Conservation (phyloP, 176 grass and related monocot species). For the Carex myosuroides region DNA sequence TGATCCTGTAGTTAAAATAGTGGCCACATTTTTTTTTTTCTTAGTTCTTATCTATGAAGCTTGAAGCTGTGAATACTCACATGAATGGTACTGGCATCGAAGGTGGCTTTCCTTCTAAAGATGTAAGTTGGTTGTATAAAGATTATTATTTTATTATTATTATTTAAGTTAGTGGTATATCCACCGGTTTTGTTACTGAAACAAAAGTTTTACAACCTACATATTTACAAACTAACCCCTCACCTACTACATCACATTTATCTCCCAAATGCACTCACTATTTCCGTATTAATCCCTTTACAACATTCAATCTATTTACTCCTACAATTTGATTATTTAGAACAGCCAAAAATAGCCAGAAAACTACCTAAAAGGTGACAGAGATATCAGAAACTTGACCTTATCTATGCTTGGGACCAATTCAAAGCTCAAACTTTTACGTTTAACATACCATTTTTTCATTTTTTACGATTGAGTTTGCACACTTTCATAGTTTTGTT, state of each 20-base stretch:
- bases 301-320: too few species aligned
- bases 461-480: not conserved
- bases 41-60: constrained; percentile 97
- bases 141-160: not conserved
- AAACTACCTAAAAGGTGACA: not conserved
- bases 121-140: constrained; percentile 52
- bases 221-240: too few species aligned
- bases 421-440: not conserved
- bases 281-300: too few species aligned
- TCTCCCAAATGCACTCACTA: too few species aligned
- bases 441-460: not conserved
- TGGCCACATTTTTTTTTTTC: constrained; percentile 15
- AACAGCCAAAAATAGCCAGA: too few species aligned
- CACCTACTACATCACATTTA: too few species aligned
- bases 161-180: not conserved
- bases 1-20: not conserved
- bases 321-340: too few species aligned
- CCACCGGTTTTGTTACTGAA: too few species aligned
- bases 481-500: not conserved
- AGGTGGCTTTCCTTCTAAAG: constrained; percentile 60
- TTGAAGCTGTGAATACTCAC: constrained; percentile 78
- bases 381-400: not conserved
- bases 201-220: too few species aligned
- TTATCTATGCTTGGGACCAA: not conserved
- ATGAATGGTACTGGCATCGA: constrained; percentile 40